These are phyloP conservation scores for Pseudogymnoascus sp. DNA, from an alignment of 2,329 filamentous ascomycete species.

Conservation along the genomic window DNA sequence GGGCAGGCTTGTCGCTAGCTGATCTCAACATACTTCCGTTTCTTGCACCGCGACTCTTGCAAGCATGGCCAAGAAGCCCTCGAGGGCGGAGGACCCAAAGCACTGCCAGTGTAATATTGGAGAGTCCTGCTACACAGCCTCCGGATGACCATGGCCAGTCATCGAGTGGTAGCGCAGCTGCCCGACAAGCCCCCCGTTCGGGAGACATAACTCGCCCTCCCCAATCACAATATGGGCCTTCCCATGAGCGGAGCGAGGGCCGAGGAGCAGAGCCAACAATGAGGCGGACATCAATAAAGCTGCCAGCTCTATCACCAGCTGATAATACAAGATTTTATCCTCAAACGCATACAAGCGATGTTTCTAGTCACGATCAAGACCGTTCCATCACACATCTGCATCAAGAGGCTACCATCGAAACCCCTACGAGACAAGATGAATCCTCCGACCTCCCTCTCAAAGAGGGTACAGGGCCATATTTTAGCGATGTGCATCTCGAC, in stretches of 20 bases:
- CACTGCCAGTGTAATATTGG: background rate
- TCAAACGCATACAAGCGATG: background rate
- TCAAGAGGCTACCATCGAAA: background rate
- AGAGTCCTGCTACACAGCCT: background rate
- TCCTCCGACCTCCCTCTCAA: background rate
- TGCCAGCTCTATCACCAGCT: background rate
- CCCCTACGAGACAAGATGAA: background rate
- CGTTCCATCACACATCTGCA: background rate
- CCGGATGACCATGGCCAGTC: background rate
- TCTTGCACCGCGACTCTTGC: conserved; percentile 27
- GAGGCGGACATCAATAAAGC: background rate
- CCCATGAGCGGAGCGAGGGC: background rate
- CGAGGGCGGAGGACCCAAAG: background rate
- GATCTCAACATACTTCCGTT: conserved; percentile 28
- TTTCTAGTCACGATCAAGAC: background rate
- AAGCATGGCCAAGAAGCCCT: conserved; percentile 24
- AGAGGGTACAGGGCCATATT: background rate
- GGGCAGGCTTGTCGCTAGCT: conserved; percentile 24
- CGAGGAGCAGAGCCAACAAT: background rate
- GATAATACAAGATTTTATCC: background rate
- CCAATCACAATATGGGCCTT: background rate
- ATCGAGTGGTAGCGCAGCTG: background rate
- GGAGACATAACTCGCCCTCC: background rate
- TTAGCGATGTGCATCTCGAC: background rate
- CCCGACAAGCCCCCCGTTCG: background rate